A percentile compares a stretch with the other conserved stretches of the same genome.
Evolutionary conservation across 306 rosid species (phyloP).

Genomic region (Lathyrus oleraceus): DNA sequence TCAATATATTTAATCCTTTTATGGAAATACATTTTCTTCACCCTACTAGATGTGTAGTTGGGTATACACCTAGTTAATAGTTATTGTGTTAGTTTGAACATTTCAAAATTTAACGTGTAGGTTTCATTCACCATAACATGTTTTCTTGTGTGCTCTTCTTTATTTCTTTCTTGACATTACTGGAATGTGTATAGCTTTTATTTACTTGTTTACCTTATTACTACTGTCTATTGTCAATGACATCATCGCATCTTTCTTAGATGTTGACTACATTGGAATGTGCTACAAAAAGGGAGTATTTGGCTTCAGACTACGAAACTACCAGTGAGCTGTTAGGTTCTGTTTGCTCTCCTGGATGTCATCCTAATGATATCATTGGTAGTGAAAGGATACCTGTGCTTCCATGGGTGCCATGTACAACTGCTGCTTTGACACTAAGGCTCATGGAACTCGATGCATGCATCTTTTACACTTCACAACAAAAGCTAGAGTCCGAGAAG

Average conservation of each 20-base stretch:
- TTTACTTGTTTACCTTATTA: constrained; percentile 20
- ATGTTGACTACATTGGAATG: constrained; percentile 61
- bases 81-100: neutral
- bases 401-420: constrained; percentile 75
- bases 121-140: neutral
- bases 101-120: neutral
- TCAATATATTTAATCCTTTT: neutral
- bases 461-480: constrained; percentile 49
- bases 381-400: constrained; percentile 49
- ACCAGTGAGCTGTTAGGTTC: constrained; percentile 59
- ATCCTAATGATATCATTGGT: constrained; percentile 26
- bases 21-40: neutral
- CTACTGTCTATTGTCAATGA: constrained; percentile 9
- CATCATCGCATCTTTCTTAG: constrained; percentile 43
- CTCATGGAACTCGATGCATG: constrained; percentile 71
- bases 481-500: constrained; percentile 52
- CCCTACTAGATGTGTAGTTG: neutral
- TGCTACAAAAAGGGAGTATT: constrained; percentile 57
- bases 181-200: constrained; percentile 2
- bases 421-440: constrained; percentile 73
- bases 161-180: neutral
- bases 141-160: constrained; percentile 9
- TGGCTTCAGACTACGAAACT: constrained; percentile 59
- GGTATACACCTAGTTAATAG: neutral
- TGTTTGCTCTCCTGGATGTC: constrained; percentile 35